Conservation (phyloP, 257 asterid genomes). For the Solanum chmielewskii region DNA sequence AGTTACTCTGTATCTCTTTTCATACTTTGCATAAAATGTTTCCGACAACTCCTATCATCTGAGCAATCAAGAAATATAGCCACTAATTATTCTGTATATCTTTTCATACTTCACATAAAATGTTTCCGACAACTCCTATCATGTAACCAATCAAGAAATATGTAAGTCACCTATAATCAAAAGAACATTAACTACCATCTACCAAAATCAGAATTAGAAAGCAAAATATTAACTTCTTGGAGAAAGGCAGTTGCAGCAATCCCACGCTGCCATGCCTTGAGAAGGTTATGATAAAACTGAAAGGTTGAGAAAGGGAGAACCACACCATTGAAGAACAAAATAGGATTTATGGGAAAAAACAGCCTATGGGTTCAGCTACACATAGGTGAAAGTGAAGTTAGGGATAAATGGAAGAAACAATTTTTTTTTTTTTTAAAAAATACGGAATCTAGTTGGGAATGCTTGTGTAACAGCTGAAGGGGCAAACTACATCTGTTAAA, state of each 20-base stretch:
- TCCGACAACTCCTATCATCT: neutral
- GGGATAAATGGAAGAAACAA: neutral
- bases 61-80: neutral
- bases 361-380: neutral
- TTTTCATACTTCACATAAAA: neutral
- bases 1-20: neutral
- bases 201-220: neutral
- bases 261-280: neutral
- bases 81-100: neutral
- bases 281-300: neutral
- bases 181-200: neutral
- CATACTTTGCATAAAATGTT: neutral
- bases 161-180: neutral
- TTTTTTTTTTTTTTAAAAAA: neutral
- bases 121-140: neutral
- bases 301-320: neutral
- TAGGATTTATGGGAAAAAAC: neutral
- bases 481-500: neutral
- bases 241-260: neutral
- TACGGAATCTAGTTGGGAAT: neutral
- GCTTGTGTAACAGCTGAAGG: neutral
- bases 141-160: neutral
- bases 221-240: neutral
- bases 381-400: neutral
- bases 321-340: neutral